Evolutionary conservation across 768 basidiomycete species (phyloP).

Genomic region (Candolleomyces efflorescens): DNA sequence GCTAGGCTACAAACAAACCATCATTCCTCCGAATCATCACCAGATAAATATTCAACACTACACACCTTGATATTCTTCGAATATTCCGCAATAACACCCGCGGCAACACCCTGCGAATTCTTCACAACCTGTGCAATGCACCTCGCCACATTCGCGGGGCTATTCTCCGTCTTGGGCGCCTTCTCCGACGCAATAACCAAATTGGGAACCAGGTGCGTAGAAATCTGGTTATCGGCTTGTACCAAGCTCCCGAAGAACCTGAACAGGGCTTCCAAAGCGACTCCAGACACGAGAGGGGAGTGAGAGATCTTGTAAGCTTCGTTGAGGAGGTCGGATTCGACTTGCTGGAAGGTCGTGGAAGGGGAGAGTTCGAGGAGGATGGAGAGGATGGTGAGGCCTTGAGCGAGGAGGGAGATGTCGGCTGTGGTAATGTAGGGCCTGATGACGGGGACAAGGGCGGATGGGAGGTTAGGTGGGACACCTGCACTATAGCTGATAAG

Average conservation of each 20-base stretch:
- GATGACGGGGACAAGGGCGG: constrained; percentile 66
- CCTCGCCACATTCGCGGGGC: constrained; percentile 71
- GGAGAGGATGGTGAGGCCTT: constrained; percentile 61
- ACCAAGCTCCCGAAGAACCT: constrained; percentile 82
- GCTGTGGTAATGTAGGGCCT: constrained; percentile 68
- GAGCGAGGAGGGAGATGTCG: constrained; percentile 77
- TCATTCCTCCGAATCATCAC: background rate
- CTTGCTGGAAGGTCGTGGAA: constrained; percentile 62
- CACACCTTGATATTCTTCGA: constrained; percentile 73
- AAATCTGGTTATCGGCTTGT: constrained; percentile 76
- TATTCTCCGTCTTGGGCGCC: constrained; percentile 52
- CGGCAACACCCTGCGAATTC: constrained; percentile 65
- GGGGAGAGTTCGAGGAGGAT: constrained; percentile 69
- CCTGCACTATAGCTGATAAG: constrained; percentile 32
- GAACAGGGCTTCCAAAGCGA: constrained; percentile 77
- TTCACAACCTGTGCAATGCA: constrained; percentile 82
- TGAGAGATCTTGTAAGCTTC: constrained; percentile 69
- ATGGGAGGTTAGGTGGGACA: constrained; percentile 54
- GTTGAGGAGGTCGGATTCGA: constrained; percentile 64
- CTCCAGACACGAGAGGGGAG: constrained; percentile 74
- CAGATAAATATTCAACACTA: background rate
- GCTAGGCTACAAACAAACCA: constrained; percentile 28
- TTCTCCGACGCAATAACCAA: constrained; percentile 66
- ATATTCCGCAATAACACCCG: constrained; percentile 82
- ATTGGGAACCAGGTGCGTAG: constrained; percentile 76